Evolutionary conservation across 148 eudicot genomes (phyloP).

Genomic region (Heliosperma pusillum): DNA sequence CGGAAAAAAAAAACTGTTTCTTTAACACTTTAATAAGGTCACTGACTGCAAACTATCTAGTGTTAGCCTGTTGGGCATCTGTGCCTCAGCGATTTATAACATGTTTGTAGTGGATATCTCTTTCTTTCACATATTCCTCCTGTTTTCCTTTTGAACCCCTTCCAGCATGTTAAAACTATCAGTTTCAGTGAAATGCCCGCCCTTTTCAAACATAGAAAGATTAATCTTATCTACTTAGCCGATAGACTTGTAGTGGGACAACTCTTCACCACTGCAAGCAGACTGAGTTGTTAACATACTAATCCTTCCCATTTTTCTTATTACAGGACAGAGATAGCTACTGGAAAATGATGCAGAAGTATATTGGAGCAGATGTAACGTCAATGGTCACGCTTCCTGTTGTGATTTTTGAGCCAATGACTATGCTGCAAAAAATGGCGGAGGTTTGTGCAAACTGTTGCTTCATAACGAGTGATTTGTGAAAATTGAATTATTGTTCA

Average conservation of each 20-base stretch:
- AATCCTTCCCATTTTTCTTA: neutral
- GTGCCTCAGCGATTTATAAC: neutral
- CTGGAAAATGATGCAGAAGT: constrained; percentile 97
- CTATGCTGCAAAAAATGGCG: constrained; percentile 98
- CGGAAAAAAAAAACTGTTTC: neutral
- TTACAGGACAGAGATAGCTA: constrained; percentile 83
- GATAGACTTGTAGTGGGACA: neutral
- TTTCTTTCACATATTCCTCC: neutral
- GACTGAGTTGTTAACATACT: neutral
- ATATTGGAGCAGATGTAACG: constrained; percentile 90
- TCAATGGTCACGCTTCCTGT: constrained; percentile 99
- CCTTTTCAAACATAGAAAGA: too few relatives aligned
- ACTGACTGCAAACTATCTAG: neutral
- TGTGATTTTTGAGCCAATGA: constrained; percentile 96
- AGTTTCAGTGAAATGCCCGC: too few relatives aligned
- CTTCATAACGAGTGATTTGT: neutral
- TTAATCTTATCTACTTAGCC: neutral
- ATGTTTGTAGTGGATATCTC: neutral
- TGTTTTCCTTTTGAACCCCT: too few relatives aligned
- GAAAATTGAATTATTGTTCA: constrained; percentile 3
- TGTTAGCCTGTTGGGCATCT: neutral
- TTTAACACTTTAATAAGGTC: neutral
- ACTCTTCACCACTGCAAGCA: neutral
- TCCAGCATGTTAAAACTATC: too few relatives aligned
- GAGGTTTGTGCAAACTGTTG: constrained; percentile 59